Evolutionary conservation across 2,329 filamentous ascomycete species (phyloP).

Genomic region (Trichophyton simii): DNA sequence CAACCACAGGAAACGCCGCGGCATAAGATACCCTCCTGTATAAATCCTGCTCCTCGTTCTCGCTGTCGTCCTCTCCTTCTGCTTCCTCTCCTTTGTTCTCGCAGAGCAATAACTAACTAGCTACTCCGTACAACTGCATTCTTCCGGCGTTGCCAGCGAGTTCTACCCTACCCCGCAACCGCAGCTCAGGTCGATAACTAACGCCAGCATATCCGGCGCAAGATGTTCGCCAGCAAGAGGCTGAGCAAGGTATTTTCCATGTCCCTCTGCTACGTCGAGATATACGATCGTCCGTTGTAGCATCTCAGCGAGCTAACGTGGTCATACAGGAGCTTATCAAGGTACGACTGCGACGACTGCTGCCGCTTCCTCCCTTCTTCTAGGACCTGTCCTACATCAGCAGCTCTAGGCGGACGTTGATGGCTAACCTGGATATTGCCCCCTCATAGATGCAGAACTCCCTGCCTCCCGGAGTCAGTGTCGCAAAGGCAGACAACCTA

Average conservation of each 20-base stretch:
- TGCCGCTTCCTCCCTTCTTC: too few species aligned
- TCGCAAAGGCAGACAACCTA: constrained; percentile 70
- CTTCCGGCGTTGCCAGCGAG: background rate
- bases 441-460: constrained; percentile 42
- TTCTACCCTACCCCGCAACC: background rate
- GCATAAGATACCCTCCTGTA: background rate
- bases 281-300: background rate
- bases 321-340: constrained; percentile 41
- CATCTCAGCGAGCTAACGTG: constrained; percentile 15
- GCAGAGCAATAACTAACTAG: too few species aligned
- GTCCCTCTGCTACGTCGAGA: background rate
- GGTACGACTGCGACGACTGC: constrained; percentile 24
- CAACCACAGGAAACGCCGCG: background rate
- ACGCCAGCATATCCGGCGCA: background rate
- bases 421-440: background rate
- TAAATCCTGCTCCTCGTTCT: background rate
- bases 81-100: background rate
- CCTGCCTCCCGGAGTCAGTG: constrained; percentile 56
- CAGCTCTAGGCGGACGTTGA: background rate
- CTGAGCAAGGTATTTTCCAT: constrained; percentile 31
- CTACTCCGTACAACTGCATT: background rate
- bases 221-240: constrained; percentile 41
- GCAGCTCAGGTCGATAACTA: background rate
- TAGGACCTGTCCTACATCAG: background rate
- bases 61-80: background rate